Base-by-base conservation (phyloP, 2,329 filamentous ascomycete species). In the Pseudogymnoascus sp. region DNA sequence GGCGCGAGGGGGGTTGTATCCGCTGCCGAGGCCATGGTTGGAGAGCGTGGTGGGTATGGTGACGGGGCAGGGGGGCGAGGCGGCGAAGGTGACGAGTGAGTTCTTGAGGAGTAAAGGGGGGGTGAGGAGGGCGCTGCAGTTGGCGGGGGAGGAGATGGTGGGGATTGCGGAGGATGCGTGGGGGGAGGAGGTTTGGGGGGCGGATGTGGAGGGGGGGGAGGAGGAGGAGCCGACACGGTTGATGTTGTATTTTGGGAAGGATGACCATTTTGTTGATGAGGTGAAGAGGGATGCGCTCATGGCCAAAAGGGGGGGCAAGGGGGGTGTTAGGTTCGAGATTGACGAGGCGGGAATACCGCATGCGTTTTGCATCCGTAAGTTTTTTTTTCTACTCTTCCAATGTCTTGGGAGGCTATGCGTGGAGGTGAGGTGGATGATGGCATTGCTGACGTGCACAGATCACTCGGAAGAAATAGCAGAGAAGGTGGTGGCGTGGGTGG, bases 181-280 rank as follows among this genome's bases (percentile, higher is more conserved):
- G 86, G 79, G 79, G 9, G 78, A 83, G 21, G 82, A 82, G 66
- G 73, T 88, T 26, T 88, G 85, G 84, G 82, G 81, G 60, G 73
- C 70, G 42, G 71, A 75, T 59, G 42, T 33, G 61, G 19, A 31
- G 35, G 19, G 40, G 2, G 35, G 10, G 40, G 4, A 4, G 4
- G 50, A 4, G 4, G 50, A 38, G 35, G 21, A 9, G n/a, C 17
- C n/a, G 19, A 17, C 42, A 13, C 23, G 42, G 23, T 35, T 62
- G 26, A 35, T 28, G 31, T 59, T 57, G 26, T 31, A 28, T 11
- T 57, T 31, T 59, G 61, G 28, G 26, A 60, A 17, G 6, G 15
- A 73, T 61, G 86, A 88, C 65, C 80, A 86, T 64, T 88, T 86
- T 86, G 83, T 88, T 1, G 81, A 82, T 2, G 76, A 83, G 59